Evolutionary conservation across 345 rosid genomes (phyloP), one percentile per base, ranked within the genome.

Genomic region (Murraya koenigii): DNA sequence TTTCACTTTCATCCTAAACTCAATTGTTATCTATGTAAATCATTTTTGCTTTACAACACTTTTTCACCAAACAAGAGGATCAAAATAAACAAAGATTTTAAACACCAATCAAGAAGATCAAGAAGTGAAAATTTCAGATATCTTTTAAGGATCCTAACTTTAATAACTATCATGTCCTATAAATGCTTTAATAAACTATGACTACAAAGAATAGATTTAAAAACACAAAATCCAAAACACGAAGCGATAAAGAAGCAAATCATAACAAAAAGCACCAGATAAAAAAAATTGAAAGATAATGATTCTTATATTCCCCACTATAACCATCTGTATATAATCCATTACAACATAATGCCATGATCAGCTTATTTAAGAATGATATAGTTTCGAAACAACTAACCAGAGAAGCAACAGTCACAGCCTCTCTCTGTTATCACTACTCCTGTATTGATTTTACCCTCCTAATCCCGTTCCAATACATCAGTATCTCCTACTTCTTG

Each of bases 401-500:
- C 83, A 75, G 84, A 86, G 85, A 81, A 80, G 82, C 74, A 63
- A 75, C 47, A 44, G 77, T 26, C 77, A 75, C 75, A 75, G 78
- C 77, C 81, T 84, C 87, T 78, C 82, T 70, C 68, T 85, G 75
- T 84, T 86, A 79, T 80, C 86, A 81, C 78, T 80, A 88, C 80
- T 75, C 77, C 81, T 84, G 84, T 84, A 81, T 80, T 72, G 80
- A 49, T 72, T 81, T 65, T 77, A 82, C 52, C 83, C 69, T 69
- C 63, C 76, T 78, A 83, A 71, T 70, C 64, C 74, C 65, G 75
- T 71, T 44, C 66, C 54, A 59, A 76, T 25, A 44, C 59, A 66
- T 65, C 8, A 49, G 25, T 14, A 64, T 22, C 62, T 77, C 77
- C 95, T 92, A 93, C 82, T 87, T 95, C 93, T 89, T 93, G 82